These are phyloP conservation scores for Penicillium canariense DNA, from an alignment of 495 filamentous ascomycete genomes.

Conservation along the genomic window DNA sequence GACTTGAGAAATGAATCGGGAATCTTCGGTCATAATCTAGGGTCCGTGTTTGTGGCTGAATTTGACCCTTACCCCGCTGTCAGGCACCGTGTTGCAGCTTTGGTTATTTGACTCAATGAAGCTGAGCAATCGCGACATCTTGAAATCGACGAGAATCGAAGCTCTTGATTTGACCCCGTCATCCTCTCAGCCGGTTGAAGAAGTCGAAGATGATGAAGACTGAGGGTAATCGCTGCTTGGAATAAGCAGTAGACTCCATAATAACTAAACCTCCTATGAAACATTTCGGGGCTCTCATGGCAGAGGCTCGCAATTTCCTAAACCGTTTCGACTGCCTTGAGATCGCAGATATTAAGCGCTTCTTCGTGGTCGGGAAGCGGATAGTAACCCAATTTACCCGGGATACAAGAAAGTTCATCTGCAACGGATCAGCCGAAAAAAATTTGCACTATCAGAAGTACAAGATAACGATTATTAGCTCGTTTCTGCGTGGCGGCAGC, in stretches of 20 bases:
- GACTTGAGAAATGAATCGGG: neutral
- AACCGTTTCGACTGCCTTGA: constrained; percentile 19
- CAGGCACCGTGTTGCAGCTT: constrained; percentile 18
- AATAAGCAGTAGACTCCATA: constrained; percentile 25
- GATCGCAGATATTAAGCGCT: constrained; percentile 20
- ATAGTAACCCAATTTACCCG: constrained; percentile 12
- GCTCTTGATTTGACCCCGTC: constrained; percentile 9
- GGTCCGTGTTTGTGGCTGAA: neutral
- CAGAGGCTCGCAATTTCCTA: constrained; percentile 21
- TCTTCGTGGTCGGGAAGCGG: constrained; percentile 12
- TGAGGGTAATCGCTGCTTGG: constrained; percentile 22
- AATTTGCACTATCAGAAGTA: neutral
- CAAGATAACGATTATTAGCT: neutral
- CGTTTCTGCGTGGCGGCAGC: neutral
- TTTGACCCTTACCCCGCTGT: constrained; percentile 13
- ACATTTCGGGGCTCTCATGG: constrained; percentile 2
- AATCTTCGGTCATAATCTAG: neutral
- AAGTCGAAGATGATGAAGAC: constrained; percentile 15
- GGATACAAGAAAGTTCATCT: too few species aligned
- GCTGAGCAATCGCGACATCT: constrained; percentile 17
- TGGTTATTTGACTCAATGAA: constrained; percentile 8
- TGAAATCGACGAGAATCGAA: constrained; percentile 16
- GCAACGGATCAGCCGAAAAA: too few species aligned
- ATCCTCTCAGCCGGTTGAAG: neutral
- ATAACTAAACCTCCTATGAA: constrained; percentile 19